phyloP scores from a whole-genome alignment of 306 rosid genomes.

The Geum urbanum region DNA sequence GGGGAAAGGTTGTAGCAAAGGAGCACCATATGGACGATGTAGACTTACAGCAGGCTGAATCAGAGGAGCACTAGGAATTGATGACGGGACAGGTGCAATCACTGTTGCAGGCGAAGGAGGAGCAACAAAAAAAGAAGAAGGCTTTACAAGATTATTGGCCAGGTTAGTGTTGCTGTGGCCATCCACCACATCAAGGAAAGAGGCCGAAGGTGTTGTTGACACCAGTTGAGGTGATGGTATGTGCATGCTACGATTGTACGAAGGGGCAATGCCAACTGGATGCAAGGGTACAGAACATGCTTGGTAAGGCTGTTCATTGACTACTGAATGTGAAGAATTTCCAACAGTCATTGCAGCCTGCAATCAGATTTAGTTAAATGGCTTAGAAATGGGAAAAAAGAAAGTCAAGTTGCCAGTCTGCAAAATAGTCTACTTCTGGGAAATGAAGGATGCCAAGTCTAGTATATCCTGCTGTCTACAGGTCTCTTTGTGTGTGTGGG shows the following conservation, averaged over 20 bases:
- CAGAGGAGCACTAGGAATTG: constrained; percentile 38
- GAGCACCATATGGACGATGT: constrained; percentile 76
- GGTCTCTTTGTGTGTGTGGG: too few species aligned
- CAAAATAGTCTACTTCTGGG: neutral
- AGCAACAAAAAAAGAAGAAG: constrained; percentile 60
- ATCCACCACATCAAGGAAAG: constrained; percentile 44
- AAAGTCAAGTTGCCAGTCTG: neutral
- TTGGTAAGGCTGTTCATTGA: constrained; percentile 37
- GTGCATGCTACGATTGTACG: constrained; percentile 43
- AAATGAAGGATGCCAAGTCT: neutral
- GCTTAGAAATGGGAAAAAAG: neutral
- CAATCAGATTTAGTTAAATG: constrained; percentile 21
- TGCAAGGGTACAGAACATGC: constrained; percentile 37
- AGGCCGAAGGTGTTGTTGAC: constrained; percentile 33
- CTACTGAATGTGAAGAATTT: constrained; percentile 25
- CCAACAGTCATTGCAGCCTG: constrained; percentile 55
- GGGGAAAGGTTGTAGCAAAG: constrained; percentile 76
- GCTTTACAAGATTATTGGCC: constrained; percentile 60
- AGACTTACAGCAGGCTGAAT: constrained; percentile 48
- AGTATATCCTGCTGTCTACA: neutral
- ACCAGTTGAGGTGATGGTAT: constrained; percentile 44
- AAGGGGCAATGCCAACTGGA: constrained; percentile 39
- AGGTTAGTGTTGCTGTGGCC: constrained; percentile 37
- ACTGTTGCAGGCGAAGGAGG: constrained; percentile 46
- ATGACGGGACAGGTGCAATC: constrained; percentile 53